phyloP scores from a whole-genome alignment of 1,284 basidiomycete species.

The Vanrija humicola region DNA sequence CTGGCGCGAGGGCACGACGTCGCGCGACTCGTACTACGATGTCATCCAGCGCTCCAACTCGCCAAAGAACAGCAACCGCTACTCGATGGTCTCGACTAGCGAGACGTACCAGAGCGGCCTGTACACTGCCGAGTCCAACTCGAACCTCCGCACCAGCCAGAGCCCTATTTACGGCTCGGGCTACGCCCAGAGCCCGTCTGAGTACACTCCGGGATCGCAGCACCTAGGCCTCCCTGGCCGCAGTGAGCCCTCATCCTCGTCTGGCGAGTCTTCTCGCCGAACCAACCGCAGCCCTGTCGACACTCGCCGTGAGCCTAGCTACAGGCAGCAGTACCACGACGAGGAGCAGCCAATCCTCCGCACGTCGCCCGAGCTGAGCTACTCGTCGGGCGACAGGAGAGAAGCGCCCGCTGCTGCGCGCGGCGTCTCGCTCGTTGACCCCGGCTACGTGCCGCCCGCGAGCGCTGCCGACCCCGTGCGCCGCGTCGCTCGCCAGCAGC shows the following conservation, averaged over 20 bases:
- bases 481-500: conserved; percentile 32
- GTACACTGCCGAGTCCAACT: conserved; percentile 44
- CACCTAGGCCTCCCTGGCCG: conserved; percentile 28
- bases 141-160: conserved; percentile 41
- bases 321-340: conserved; percentile 32
- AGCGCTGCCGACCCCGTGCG: conserved; percentile 59
- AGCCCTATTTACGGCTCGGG: conserved; percentile 3
- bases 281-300: conserved; percentile 5
- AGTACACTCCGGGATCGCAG: no score
- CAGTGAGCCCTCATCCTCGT: conserved; percentile 36
- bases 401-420: conserved; percentile 44
- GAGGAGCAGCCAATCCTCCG: conserved; percentile 57
- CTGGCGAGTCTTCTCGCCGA: conserved; percentile 36
- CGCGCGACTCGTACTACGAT: conserved; percentile 64
- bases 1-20: conserved; percentile 81
- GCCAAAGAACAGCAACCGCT: conserved; percentile 54
- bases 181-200: conserved; percentile 44
- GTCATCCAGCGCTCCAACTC: conserved; percentile 39
- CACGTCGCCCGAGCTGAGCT: neutral
- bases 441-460: conserved; percentile 69
- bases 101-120: conserved; percentile 57
- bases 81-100: conserved; percentile 70
- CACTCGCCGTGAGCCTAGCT: neutral
- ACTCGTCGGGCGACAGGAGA: no score
- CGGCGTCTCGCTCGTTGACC: conserved; percentile 70